Conservation (phyloP, 225 moss, liverwort and hornwort species). For the Bryoerythrophyllum caledonicum region DNA sequence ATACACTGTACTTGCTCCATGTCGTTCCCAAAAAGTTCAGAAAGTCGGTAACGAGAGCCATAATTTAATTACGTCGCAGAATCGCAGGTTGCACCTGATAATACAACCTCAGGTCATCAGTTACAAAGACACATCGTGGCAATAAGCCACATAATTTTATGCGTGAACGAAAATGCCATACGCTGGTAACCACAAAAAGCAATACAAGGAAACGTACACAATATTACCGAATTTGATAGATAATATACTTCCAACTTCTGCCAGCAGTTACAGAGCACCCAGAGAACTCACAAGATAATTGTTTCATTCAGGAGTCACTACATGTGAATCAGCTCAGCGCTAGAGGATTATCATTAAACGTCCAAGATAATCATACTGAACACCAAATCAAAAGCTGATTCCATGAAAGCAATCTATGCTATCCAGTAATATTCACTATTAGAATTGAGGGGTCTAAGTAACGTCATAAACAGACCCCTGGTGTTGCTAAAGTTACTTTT, state of each 20-base stretch:
- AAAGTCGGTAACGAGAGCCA: slow-evolving; percentile 3
- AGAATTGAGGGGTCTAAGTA: no score
- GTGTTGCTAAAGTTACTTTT: no score
- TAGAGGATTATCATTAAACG: background rate
- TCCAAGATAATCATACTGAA: background rate
- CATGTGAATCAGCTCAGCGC: background rate
- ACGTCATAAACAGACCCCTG: no score
- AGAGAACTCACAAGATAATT: background rate
- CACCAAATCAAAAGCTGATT: no score
- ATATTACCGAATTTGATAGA: background rate
- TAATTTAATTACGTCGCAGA: background rate
- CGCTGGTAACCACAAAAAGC: background rate
- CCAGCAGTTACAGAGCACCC: background rate
- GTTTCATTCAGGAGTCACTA: background rate
- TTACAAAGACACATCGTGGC: background rate
- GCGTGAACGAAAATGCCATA: no score
- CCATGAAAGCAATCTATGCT: no score
- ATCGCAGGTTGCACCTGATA: background rate
- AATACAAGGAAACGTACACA: background rate
- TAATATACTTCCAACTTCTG: no score
- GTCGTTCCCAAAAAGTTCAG: background rate
- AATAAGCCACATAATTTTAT: background rate
- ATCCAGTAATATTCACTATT: no score
- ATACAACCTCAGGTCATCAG: background rate
- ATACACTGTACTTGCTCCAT: slow-evolving; percentile 15